phyloP scores from a whole-genome alignment of 1,284 basidiomycete species.

The Pseudozyma tsukubaensis region DNA sequence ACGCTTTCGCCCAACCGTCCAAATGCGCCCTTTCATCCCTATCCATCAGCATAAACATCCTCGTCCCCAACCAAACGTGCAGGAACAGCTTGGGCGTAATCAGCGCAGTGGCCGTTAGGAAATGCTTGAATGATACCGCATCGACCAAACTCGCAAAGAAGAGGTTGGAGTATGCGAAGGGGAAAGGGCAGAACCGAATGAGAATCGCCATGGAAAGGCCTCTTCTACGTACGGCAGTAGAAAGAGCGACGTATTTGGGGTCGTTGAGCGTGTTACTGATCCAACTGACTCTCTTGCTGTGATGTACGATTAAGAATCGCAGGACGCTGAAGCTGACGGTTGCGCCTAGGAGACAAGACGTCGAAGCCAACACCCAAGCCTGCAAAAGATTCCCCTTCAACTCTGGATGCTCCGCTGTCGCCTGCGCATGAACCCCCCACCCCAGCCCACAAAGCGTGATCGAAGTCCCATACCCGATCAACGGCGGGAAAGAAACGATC shows the following conservation, averaged over 20 bases:
- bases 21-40: constrained; percentile 39
- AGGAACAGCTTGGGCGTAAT: constrained; percentile 65
- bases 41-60: constrained; percentile 61
- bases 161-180: constrained; percentile 56
- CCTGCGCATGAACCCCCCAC: constrained; percentile 47
- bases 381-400: constrained; percentile 28
- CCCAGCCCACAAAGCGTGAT: constrained; percentile 62
- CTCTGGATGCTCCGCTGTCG: constrained; percentile 13
- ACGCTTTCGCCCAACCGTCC: constrained; percentile 33
- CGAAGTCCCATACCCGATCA: constrained; percentile 59
- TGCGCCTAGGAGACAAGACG: constrained; percentile 55
- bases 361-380: constrained; percentile 58
- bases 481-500: constrained; percentile 60
- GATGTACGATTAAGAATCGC: constrained; percentile 34
- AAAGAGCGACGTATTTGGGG: constrained; percentile 55
- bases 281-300: constrained; percentile 22
- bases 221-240: constrained; percentile 49
- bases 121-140: constrained; percentile 48
- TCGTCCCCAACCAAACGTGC: constrained; percentile 63
- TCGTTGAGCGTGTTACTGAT: constrained; percentile 44
- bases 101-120: constrained; percentile 53
- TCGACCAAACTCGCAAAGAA: constrained; percentile 51
- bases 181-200: constrained; percentile 63
- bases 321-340: constrained; percentile 47
- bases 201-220: constrained; percentile 61